Conservation (phyloP, 2,329 filamentous ascomycete genomes). For the Penicillium hesseltinei region DNA sequence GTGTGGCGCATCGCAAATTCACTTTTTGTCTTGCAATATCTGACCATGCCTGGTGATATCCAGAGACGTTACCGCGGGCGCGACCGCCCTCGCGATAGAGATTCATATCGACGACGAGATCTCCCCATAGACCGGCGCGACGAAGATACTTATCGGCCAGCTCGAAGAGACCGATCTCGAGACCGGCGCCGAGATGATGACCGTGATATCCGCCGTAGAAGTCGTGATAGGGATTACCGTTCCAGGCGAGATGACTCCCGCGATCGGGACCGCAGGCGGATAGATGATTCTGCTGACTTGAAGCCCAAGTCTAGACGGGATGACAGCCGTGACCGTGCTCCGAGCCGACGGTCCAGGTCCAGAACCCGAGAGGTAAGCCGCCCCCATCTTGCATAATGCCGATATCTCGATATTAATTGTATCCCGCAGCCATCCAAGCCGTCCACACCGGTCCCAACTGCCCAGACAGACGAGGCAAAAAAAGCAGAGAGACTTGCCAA, state of each 20-base stretch:
- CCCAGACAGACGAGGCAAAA: conserved; percentile 68
- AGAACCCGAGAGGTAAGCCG: conserved; percentile 59
- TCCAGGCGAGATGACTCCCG: conserved; percentile 71
- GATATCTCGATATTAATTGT: conserved; percentile 1
- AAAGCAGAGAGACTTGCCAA: conserved; percentile 79
- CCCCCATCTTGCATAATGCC: background rate
- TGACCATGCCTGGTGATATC: conserved; percentile 22
- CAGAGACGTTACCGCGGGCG: conserved; percentile 54
- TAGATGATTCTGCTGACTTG: conserved; percentile 71
- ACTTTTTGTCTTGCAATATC: background rate
- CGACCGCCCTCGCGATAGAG: conserved; percentile 57
- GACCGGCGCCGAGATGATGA: conserved; percentile 64
- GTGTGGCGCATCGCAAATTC: conserved; percentile 17
- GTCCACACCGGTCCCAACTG: conserved; percentile 43
- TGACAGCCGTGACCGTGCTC: conserved; percentile 58
- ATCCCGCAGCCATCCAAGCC: conserved; percentile 53
- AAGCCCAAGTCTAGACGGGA: conserved; percentile 65
- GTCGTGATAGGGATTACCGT: conserved; percentile 68
- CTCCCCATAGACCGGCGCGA: conserved; percentile 59
- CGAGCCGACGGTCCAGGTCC: conserved; percentile 49
- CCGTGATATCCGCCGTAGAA: conserved; percentile 59
- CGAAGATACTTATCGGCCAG: conserved; percentile 62
- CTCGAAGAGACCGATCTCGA: conserved; percentile 60
- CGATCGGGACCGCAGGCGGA: conserved; percentile 62
- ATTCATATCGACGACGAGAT: conserved; percentile 64